phyloP scores from a whole-genome alignment of 306 rosid genomes.

The Rubus parviflorus region DNA sequence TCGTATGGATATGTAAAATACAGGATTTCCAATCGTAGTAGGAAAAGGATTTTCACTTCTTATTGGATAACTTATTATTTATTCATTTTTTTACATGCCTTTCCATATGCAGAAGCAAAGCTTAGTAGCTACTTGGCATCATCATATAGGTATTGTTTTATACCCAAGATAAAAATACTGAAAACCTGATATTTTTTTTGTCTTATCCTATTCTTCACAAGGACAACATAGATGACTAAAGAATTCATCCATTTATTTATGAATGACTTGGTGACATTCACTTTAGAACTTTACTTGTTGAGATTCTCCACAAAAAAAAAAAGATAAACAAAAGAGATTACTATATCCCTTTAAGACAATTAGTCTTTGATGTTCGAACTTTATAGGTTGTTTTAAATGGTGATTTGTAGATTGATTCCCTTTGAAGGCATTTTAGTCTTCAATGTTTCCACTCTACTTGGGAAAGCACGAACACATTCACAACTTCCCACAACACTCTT shows the following conservation, averaged over 20 bases:
- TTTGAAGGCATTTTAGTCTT: neutral
- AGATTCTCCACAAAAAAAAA: neutral
- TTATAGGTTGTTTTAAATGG: neutral
- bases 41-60: neutral
- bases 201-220: neutral
- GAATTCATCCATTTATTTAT: neutral
- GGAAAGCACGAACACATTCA: neutral
- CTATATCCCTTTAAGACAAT: neutral
- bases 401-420: neutral
- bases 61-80: neutral
- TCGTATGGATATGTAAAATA: no score
- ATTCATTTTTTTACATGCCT: neutral
- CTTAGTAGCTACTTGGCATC: conserved; percentile 16
- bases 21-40: no score
- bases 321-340: neutral
- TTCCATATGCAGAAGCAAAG: conserved; percentile 14
- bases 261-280: neutral
- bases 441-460: neutral
- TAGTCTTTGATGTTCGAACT: neutral
- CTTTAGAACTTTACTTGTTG: neutral
- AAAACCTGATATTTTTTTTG: neutral
- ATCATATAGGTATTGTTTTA: neutral
- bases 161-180: neutral
- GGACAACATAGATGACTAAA: neutral
- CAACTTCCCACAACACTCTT: neutral